Evolutionary conservation across 2,329 filamentous ascomycete species (phyloP), one percentile per base, ranked within the genome.

Genomic region (Hypoxylon sp.): DNA sequence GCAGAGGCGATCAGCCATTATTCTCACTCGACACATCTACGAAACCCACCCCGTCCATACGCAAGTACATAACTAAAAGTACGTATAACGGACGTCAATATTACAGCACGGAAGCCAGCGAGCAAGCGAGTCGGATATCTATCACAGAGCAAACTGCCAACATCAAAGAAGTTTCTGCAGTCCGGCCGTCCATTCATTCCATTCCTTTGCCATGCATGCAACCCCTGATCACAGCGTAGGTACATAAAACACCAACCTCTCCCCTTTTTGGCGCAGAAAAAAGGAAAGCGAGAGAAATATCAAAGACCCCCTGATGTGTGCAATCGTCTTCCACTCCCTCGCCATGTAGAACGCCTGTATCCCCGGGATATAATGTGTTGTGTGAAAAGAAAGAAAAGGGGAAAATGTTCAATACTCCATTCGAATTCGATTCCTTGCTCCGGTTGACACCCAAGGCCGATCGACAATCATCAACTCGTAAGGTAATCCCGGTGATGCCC

Each of bases 291-390:
- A 53, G 32, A 48, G 16, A 19, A 58, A 58, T 25, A 43, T 39
- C 23, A 47, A 57, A 34, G 14, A 47, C 14, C 41, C 60, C 34
- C 46, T 30, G 1, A 59, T 59, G 25, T 56, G 16, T 29, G 46
- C 21, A 48, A 43, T 47, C 23, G 21, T n/a, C 54, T 52, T 59
- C 61, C 50, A 46, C 51, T 56, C 45, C 46, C 43, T 51, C 47
- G 37, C 52, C 53, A 16, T 63, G 25, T 54, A 37, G 19, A 68
- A 68, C 65, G 65, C 65, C 65, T 56, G 21, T 68, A 55, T 50
- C 55, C 53, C 59, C 27, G 51, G 59, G 59, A 66, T 61, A 66
- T 61, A 54, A 63, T 67, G 23, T 65, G 25, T 58, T 34, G 51
- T 34, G 37, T 11, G 45, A 53, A 59, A 48, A 29, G 3, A 2